Percentiles rank a stretch among this genome's conserved stretches.
Evolutionary conservation across 805 yeast genomes (phyloP).

Genomic region (Metschnikowia proteae): DNA sequence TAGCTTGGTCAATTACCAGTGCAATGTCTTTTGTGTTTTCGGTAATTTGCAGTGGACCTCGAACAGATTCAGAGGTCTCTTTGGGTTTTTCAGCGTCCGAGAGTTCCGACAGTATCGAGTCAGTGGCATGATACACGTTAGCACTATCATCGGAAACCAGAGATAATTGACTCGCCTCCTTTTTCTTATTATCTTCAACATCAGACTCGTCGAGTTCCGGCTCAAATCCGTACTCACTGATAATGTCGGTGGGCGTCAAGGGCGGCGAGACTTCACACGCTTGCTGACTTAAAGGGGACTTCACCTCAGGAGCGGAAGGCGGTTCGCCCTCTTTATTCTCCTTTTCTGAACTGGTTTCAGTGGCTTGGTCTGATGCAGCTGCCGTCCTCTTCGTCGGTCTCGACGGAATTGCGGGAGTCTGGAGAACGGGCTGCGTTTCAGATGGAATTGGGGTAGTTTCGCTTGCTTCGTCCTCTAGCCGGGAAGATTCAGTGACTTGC

Average conservation of each 20-base stretch:
- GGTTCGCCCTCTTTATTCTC: background rate
- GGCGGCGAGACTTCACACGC: background rate
- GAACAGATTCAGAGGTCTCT: background rate
- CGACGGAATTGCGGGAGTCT: conserved; percentile 1
- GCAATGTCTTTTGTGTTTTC: background rate
- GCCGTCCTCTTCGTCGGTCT: background rate
- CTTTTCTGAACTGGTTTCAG: background rate
- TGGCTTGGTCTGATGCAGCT: background rate
- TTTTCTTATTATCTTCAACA: background rate
- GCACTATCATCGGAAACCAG: background rate
- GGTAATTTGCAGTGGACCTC: background rate
- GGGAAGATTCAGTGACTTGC: too few species aligned
- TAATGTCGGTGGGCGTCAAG: conserved; percentile 1
- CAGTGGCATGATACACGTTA: background rate
- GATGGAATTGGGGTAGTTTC: background rate
- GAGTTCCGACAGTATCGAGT: background rate
- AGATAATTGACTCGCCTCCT: background rate
- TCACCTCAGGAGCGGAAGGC: background rate
- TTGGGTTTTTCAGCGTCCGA: background rate
- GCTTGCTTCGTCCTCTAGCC: too few species aligned
- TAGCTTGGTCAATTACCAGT: background rate
- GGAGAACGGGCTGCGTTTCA: background rate
- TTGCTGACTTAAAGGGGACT: background rate
- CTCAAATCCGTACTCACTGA: conserved; percentile 1
- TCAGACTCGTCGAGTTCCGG: background rate